A percentile compares a stretch with the other conserved stretches of the same genome.
Evolutionary conservation across 257 asterid genomes (phyloP).

Genomic region (Jacaranda mimosifolia): DNA sequence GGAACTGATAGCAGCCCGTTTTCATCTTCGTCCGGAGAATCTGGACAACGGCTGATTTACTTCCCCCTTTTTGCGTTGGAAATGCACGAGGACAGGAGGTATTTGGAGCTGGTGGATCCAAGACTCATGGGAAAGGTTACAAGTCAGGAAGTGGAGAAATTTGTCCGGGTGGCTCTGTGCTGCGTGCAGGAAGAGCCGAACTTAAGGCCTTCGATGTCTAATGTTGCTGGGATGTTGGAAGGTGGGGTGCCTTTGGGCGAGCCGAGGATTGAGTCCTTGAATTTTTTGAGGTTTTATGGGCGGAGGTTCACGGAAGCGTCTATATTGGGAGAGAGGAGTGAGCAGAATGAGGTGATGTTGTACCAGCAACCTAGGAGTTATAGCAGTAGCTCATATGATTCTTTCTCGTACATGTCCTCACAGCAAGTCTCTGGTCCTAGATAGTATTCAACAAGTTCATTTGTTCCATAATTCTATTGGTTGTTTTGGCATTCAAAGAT

Average conservation of each 20-base stretch:
- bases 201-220: constrained; percentile 77
- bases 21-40: constrained; percentile 46
- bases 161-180: constrained; percentile 79
- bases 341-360: constrained; percentile 38
- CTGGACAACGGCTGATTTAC: constrained; percentile 47
- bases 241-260: constrained; percentile 65
- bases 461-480: not conserved
- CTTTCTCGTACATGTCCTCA: constrained; percentile 59
- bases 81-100: constrained; percentile 77
- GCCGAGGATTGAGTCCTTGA: constrained; percentile 71
- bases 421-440: constrained; percentile 76
- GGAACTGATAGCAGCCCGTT: constrained; percentile 40
- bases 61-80: constrained; percentile 78
- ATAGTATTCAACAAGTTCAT: constrained; percentile 27
- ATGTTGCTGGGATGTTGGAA: constrained; percentile 82
- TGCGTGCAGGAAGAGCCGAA: constrained; percentile 85
- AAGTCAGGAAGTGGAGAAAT: constrained; percentile 67
- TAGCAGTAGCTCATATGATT: constrained; percentile 42
- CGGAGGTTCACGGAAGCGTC: constrained; percentile 77
- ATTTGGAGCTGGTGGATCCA: constrained; percentile 74
- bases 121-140: constrained; percentile 60
- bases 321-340: constrained; percentile 40
- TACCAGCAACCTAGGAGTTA: constrained; percentile 38
- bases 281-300: constrained; percentile 80
- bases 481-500: not conserved